Evolutionary conservation across 1,284 basidiomycete species (phyloP), one percentile per base, ranked within the genome.

Genomic region (Marasmius oreades): DNA sequence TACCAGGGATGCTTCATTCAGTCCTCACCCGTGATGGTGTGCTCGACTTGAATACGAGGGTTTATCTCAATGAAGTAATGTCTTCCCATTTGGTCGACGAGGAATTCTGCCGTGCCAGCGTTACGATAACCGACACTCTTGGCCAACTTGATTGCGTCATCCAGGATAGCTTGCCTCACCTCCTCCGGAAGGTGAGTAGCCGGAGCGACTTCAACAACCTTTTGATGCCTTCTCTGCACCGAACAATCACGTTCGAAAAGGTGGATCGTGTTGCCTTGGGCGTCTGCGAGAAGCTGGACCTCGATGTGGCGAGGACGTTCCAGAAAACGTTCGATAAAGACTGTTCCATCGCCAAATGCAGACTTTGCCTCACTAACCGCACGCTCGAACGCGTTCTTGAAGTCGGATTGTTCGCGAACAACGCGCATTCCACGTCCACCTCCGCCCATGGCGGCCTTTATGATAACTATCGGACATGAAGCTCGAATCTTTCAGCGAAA

Each of bases 61-160:
- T 96, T 97, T 67, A 95, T 98, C 74, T 99, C 96, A 69, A 99
- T 98, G 76, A 99, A 98, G 77, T 98, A 98, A 75, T 97, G 93
- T 62, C 95, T 84, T 67, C 90, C 92, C 80, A 92, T 85, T 72
- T 95, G 91, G 74, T 98, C 96, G 61, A 98, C 94, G 68, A 98
- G 80, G 81, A 97, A 96, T 74, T 98, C 95, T 47, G 93, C 95
- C 34, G 96, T 99, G 66, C 96, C 96, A 51, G 96, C 96, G 72
- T 98, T 98, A 64, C 93, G 84, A 75, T 99, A 99, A 18, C 88
- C 85, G 63, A 98, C 96, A 56, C 90, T 91, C 76, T 82, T 88
- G 54, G 95, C 95, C 58, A 98, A 81, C 76, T 90, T 97, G 76
- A 98, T 93, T n/a, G 96, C 96, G 68, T 98, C 95, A 52, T 73